A percentile compares a stretch with the other conserved stretches of the same genome.
Evolutionary conservation across 2,329 filamentous ascomycete genomes (phyloP).

Genomic region (Xylariaceae sp.): DNA sequence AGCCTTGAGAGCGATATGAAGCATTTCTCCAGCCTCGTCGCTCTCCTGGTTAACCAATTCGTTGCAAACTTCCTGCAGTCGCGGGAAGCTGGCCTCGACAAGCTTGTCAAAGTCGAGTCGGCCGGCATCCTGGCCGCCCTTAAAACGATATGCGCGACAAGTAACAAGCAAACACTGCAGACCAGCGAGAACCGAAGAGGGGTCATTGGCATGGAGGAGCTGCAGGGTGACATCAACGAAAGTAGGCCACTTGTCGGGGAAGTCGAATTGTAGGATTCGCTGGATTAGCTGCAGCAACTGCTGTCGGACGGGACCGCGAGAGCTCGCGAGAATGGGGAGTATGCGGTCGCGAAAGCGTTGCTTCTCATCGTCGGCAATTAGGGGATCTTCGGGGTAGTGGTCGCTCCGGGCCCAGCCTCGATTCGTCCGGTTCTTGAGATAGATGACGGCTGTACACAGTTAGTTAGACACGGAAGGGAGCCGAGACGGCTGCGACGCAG

Average conservation of each 20-base stretch:
- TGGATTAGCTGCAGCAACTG: constrained; percentile 93
- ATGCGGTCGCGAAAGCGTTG: constrained; percentile 78
- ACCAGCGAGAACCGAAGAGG: constrained; percentile 82
- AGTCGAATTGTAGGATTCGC: constrained; percentile 93
- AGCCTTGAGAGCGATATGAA: constrained; percentile 88
- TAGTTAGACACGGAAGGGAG: constrained; percentile 16
- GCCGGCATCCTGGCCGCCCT: constrained; percentile 68
- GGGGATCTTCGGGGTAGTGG: constrained; percentile 64
- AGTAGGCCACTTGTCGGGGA: constrained; percentile 86
- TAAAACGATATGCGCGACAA: constrained; percentile 93
- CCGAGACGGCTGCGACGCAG: constrained; percentile 1
- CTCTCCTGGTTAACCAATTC: constrained; percentile 86
- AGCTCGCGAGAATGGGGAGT: constrained; percentile 79
- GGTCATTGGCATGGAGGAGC: constrained; percentile 80
- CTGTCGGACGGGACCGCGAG: constrained; percentile 74
- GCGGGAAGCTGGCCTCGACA: constrained; percentile 83
- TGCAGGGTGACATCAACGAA: constrained; percentile 92
- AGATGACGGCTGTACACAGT: constrained; percentile 70
- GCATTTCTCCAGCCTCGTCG: constrained; percentile 92
- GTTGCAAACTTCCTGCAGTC: constrained; percentile 79
- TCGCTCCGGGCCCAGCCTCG: constrained; percentile 81
- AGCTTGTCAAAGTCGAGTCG: constrained; percentile 90
- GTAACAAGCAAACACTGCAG: constrained; percentile 91
- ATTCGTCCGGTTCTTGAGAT: constrained; percentile 95
- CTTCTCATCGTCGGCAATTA: constrained; percentile 87